Conservation (phyloP, 2,329 filamentous ascomycete genomes). For the Piedraia hortae region DNA sequence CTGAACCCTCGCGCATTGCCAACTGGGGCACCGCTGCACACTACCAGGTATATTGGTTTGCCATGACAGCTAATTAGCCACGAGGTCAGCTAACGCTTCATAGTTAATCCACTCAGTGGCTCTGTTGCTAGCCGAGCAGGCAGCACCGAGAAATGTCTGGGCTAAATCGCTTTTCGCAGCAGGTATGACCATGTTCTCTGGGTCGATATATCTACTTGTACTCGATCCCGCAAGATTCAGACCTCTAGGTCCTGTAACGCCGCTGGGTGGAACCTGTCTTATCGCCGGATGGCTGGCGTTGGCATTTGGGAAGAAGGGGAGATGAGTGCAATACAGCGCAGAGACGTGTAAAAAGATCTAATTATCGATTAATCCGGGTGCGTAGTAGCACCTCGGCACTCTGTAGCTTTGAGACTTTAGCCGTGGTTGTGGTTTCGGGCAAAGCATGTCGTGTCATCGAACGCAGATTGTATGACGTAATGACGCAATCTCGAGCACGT, state of each 20-base stretch:
- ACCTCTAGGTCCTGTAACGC: constrained; percentile 32
- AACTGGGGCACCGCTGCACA: constrained; percentile 39
- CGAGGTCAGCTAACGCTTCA: background rate
- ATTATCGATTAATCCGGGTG: too few species aligned
- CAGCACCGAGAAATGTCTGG: constrained; percentile 25
- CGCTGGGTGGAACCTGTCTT: constrained; percentile 33
- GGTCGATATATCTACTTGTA: constrained; percentile 34
- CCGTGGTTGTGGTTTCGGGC: too few species aligned
- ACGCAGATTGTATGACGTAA: too few species aligned
- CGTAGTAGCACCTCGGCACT: too few species aligned
- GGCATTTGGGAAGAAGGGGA: constrained; percentile 14
- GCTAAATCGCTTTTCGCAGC: constrained; percentile 28
- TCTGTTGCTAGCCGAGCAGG: constrained; percentile 26
- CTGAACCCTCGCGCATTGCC: constrained; percentile 29
- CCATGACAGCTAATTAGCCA: constrained; percentile 1
- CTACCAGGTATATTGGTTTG: constrained; percentile 27
- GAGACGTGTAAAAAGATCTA: too few species aligned
- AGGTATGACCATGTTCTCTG: constrained; percentile 37
- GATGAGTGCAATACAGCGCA: too few species aligned
- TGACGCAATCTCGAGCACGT: too few species aligned
- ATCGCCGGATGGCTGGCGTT: constrained; percentile 35
- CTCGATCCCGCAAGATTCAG: constrained; percentile 34
- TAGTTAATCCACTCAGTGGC: constrained; percentile 35
- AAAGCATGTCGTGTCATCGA: too few species aligned
- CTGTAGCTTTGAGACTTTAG: too few species aligned